Evolutionary conservation across 257 asterid genomes (phyloP), one percentile per base, ranked within the genome.

Genomic region (Penstemon barbatus): DNA sequence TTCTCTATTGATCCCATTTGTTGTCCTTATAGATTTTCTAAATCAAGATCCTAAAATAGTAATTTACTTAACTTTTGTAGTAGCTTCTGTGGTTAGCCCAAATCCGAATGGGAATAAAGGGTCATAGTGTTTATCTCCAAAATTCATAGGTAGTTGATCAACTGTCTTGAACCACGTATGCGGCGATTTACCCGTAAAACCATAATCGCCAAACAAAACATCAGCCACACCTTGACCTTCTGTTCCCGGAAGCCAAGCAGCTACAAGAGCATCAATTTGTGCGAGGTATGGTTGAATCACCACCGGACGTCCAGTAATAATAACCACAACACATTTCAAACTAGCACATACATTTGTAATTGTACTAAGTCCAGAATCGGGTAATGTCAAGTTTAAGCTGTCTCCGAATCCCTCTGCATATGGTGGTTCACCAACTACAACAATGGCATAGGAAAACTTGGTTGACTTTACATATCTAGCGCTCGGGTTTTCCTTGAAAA

Each of bases 171-270:
- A 81, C 86, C 86, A 81, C 0, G 86, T 81, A 5, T 61, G 77
- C 1, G 86, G 40, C 36, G 78, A 78, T 70, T 49, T 78, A 8
- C 86, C 86, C 0, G 66, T 57, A 38, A 78, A 81, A 4, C 83
- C 83, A 42, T 72, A 78, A 8, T 74, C 78, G 0, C 84, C 84
- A 13, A 55, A 82, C 63, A 82, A 19, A 65, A 79, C 83, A 68
- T 82, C 84, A 2, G 76, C 77, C 0, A 79, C 73, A 4, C 87
- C 84, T 65, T 76, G 87, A 42, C 87, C 87, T 62, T 82, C 87
- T 0, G 74, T 51, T 3, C 84, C 87, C 1, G 84, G 87, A 43
- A 79, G 64, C 84, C 84, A 82, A 33, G 84, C 84, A 10, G 82
- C 84, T 2, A 79, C 79, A 1, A 82, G 77, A 0, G 81, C 82